A percentile compares a stretch with the other conserved stretches of the same genome.
phyloP scores from a whole-genome alignment of 1,139 yeast genomes.

The Taphrina communis region DNA sequence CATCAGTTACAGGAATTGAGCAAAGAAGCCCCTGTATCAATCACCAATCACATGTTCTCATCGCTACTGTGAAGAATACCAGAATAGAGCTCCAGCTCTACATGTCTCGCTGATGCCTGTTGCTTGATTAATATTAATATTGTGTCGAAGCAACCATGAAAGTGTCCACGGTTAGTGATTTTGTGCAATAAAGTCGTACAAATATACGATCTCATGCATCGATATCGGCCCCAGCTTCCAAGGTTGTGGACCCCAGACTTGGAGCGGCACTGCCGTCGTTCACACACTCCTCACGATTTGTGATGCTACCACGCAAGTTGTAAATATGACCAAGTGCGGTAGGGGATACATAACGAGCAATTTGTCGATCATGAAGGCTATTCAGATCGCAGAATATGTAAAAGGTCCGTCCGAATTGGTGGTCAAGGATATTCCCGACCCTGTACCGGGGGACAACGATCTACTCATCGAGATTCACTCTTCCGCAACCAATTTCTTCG shows the following conservation, averaged over 20 bases:
- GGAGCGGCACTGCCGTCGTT: slow-evolving; percentile 8
- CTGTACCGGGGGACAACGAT: slow-evolving; percentile 40
- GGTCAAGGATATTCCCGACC: slow-evolving; percentile 37
- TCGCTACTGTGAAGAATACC: no score
- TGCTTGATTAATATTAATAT: no score
- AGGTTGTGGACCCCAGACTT: not conserved
- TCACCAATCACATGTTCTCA: no score
- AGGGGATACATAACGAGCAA: no score
- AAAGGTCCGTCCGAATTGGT: slow-evolving; percentile 30
- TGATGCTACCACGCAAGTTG: not conserved
- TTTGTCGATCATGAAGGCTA: slow-evolving; percentile 31
- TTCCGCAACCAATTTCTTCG: slow-evolving; percentile 44
- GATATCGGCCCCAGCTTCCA: slow-evolving; percentile 21
- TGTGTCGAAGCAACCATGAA: not conserved
- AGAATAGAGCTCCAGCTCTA: no score
- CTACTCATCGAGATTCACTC: slow-evolving; percentile 43
- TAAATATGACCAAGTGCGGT: no score
- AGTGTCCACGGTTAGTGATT: not conserved
- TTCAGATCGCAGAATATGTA: slow-evolving; percentile 40
- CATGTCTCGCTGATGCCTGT: not conserved
- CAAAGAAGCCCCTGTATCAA: no score
- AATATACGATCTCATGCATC: not conserved
- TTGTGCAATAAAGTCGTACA: not conserved
- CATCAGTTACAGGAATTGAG: no score
- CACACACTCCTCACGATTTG: not conserved